These are phyloP conservation scores for Colletotrichum sp. DNA, from an alignment of 2,329 filamentous ascomycete species.

Conservation along the genomic window DNA sequence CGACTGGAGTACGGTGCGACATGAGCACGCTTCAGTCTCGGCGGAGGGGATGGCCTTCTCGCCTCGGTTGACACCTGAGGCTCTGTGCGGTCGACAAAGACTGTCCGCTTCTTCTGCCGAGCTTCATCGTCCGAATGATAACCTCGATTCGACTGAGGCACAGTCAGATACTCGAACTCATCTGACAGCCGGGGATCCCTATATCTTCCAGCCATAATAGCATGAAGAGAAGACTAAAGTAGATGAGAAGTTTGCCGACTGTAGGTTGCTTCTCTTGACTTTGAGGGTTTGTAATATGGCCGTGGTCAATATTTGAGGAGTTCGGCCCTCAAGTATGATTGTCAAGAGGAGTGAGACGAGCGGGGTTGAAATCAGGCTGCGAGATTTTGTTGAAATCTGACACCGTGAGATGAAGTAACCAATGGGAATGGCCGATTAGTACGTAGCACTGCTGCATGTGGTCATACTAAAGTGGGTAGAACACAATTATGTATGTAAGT, in stretches of 20 bases:
- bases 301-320: accelerated
- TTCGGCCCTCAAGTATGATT: background rate
- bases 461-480: background rate
- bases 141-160: background rate
- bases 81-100: background rate
- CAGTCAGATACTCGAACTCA: background rate
- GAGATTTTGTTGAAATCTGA: background rate
- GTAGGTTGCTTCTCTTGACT: background rate
- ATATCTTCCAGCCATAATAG: background rate
- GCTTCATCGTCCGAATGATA: background rate
- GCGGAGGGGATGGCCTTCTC: background rate
- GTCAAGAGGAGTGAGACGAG: background rate
- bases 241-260: background rate
- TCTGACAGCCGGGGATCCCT: background rate
- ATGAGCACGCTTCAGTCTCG: background rate
- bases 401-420: background rate
- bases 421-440: background rate
- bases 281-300: accelerated
- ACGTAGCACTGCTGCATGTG: background rate
- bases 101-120: background rate
- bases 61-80: background rate
- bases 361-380: background rate
- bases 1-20: background rate
- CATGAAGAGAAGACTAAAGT: background rate
- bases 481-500: background rate